These are phyloP conservation scores for Amylocarpus encephaloides DNA, from an alignment of 2,329 filamentous ascomycete genomes.

Conservation along the genomic window DNA sequence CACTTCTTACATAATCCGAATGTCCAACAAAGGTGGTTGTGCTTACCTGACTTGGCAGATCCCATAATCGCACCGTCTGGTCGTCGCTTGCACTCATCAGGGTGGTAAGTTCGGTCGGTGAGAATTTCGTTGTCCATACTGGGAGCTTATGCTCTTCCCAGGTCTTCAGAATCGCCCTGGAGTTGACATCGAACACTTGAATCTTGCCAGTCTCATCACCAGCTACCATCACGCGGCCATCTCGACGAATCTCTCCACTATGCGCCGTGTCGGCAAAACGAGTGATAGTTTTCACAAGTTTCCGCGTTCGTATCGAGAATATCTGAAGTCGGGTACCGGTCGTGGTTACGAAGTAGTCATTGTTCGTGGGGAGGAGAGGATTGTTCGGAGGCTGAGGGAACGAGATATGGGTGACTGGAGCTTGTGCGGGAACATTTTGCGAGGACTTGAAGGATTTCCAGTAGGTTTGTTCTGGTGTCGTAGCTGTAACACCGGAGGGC, in stretches of 20 bases:
- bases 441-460: conserved; percentile 95
- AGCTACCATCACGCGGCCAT: conserved; percentile 83
- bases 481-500: conserved; percentile 70
- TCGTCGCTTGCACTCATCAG: conserved; percentile 90
- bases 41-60: conserved; percentile 73
- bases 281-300: conserved; percentile 88
- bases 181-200: conserved; percentile 89
- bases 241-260: conserved; percentile 78
- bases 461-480: conserved; percentile 90
- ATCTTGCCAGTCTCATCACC: conserved; percentile 88
- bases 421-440: conserved; percentile 81
- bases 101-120: conserved; percentile 77
- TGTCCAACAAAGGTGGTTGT: conserved; percentile 78
- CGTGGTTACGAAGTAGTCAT: conserved; percentile 85
- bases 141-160: conserved; percentile 94
- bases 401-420: conserved; percentile 86
- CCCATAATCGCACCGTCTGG: conserved; percentile 88
- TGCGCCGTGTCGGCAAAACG: conserved; percentile 89
- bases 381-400: conserved; percentile 47
- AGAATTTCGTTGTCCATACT: conserved; percentile 87
- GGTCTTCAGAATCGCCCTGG: conserved; percentile 86
- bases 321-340: conserved; percentile 89
- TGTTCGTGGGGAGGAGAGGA: conserved; percentile 40
- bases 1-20: conserved; percentile 84
- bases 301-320: conserved; percentile 85